Percentiles rank a stretch among this genome's conserved stretches.
Evolutionary conservation across 1,284 basidiomycete genomes (phyloP).

Genomic region (Anthracocystis setariae): DNA sequence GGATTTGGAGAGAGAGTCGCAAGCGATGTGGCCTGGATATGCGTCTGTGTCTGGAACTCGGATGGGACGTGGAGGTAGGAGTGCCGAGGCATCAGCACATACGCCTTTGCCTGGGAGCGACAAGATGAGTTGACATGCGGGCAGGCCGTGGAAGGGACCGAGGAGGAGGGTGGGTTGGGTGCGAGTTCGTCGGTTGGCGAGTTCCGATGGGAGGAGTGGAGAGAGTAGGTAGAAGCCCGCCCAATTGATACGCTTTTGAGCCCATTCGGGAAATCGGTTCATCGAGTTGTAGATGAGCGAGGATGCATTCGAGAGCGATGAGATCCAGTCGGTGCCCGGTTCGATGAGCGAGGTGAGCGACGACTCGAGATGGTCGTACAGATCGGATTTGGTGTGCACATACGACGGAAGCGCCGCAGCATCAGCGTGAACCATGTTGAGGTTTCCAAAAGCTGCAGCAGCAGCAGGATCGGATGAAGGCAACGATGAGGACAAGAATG

Average conservation of each 20-base stretch:
- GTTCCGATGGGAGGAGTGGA: slow-evolving; percentile 58
- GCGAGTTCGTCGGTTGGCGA: slow-evolving; percentile 6
- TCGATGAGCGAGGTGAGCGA: slow-evolving; percentile 62
- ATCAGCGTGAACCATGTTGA: slow-evolving; percentile 50
- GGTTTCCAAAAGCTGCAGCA: too few relatives aligned
- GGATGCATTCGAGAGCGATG: slow-evolving; percentile 62
- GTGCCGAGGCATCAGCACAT: slow-evolving; percentile 66
- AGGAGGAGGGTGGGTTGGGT: slow-evolving; percentile 61
- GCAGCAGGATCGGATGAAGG: too few relatives aligned
- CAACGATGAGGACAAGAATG: neutral
- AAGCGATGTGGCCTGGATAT: slow-evolving; percentile 69
- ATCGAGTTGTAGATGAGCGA: slow-evolving; percentile 61
- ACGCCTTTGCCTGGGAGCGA: slow-evolving; percentile 66
- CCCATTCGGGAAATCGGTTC: slow-evolving; percentile 58
- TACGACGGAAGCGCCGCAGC: slow-evolving; percentile 80
- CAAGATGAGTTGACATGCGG: slow-evolving; percentile 67
- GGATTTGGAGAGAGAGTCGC: slow-evolving; percentile 67
- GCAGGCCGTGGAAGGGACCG: slow-evolving; percentile 69
- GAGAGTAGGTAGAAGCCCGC: slow-evolving; percentile 69
- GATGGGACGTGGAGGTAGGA: slow-evolving; percentile 61
- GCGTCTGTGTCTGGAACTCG: slow-evolving; percentile 66
- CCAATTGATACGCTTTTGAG: slow-evolving; percentile 64
- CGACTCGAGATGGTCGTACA: slow-evolving; percentile 67
- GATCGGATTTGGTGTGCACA: slow-evolving; percentile 58
- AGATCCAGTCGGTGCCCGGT: slow-evolving; percentile 60